Evolutionary conservation across 345 rosid species (phyloP).

Genomic region (Raphanus sativus): DNA sequence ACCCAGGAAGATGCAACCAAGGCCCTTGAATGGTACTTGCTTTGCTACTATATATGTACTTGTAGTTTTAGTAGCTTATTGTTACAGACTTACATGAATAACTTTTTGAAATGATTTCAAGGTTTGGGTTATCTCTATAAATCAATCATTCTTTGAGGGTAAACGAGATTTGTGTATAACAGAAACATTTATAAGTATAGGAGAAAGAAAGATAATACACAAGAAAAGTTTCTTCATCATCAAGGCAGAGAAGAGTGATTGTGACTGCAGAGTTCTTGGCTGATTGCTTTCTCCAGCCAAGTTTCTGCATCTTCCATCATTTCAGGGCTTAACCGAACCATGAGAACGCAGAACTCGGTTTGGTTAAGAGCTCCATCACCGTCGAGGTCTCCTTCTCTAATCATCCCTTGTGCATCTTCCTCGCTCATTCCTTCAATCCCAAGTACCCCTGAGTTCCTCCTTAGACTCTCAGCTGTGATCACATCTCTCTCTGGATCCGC

Average conservation of each 20-base stretch:
- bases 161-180: too few relatives aligned
- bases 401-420: slow-evolving; percentile 74
- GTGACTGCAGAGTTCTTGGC: slow-evolving; percentile 45
- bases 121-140: too few relatives aligned
- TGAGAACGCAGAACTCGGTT: slow-evolving; percentile 78
- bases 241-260: slow-evolving; percentile 33
- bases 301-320: slow-evolving; percentile 79
- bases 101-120: too few relatives aligned
- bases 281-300: slow-evolving; percentile 75
- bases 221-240: not conserved
- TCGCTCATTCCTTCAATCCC: slow-evolving; percentile 79
- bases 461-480: slow-evolving; percentile 70
- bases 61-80: too few relatives aligned
- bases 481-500: slow-evolving; percentile 58
- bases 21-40: too few relatives aligned
- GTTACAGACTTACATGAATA: too few relatives aligned
- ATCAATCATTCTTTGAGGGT: too few relatives aligned
- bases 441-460: slow-evolving; percentile 59
- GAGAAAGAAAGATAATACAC: not conserved
- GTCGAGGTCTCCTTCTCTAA: slow-evolving; percentile 78
- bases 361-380: slow-evolving; percentile 80
- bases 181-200: not conserved
- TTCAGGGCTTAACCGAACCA: slow-evolving; percentile 89
- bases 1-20: not conserved
- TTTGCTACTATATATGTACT: too few relatives aligned